phyloP scores from a whole-genome alignment of 192 early-diverging fungal genomes.

The Coemansia sp. region DNA sequence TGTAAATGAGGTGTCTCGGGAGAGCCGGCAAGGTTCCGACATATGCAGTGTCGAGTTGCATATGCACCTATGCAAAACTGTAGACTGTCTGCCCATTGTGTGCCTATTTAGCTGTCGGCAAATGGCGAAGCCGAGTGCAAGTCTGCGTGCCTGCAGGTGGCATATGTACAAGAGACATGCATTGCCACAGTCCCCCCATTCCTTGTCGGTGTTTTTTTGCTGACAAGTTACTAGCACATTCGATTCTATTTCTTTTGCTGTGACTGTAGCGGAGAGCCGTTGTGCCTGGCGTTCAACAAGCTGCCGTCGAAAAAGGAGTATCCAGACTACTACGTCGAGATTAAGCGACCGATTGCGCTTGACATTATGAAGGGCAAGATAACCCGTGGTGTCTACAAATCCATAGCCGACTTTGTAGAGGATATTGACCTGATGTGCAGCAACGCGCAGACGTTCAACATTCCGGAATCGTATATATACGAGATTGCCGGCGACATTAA shows the following conservation, averaged over 20 bases:
- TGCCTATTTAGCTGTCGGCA: not conserved
- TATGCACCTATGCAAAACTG: conserved; percentile 4
- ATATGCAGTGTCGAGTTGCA: not conserved
- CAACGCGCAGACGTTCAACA: conserved; percentile 93
- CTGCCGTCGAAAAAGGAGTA: conserved; percentile 79
- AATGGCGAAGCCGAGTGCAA: not conserved
- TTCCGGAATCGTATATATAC: conserved; percentile 54
- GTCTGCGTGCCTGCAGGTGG: not conserved
- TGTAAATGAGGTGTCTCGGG: not conserved
- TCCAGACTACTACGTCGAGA: conserved; percentile 91
- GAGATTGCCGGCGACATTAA: conserved; percentile 49
- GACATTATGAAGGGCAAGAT: conserved; percentile 85
- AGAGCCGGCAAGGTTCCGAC: not conserved
- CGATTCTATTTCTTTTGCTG: not conserved
- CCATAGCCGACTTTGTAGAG: conserved; percentile 65
- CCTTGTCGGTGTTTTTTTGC: conserved; percentile 4
- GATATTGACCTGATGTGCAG: conserved; percentile 89
- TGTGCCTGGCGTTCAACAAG: conserved; percentile 55
- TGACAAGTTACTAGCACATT: not conserved
- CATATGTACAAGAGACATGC: not conserved
- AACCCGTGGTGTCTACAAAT: conserved; percentile 69
- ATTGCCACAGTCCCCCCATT: not conserved
- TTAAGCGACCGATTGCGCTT: conserved; percentile 86
- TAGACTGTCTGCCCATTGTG: conserved; percentile 4
- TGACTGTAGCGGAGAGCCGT: conserved; percentile 44